Percentiles rank a stretch among this genome's conserved stretches.
phyloP scores from a whole-genome alignment of 2,329 filamentous ascomycete genomes.

The Cercospora beticola region DNA sequence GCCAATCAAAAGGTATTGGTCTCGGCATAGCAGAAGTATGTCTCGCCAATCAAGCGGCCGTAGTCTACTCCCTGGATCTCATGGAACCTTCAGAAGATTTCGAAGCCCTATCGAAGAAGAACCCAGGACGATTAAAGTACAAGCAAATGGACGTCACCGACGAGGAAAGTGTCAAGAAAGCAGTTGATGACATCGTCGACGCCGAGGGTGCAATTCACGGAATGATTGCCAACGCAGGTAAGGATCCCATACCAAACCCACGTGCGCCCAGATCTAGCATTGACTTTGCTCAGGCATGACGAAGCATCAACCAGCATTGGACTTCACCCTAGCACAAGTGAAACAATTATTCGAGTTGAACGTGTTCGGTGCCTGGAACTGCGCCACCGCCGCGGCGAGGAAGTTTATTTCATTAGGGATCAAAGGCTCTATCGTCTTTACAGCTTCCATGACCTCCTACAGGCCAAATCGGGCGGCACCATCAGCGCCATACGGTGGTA shows the following conservation, averaged over 20 bases:
- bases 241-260: not conserved
- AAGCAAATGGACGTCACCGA: slow-evolving; percentile 35
- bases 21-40: slow-evolving; percentile 37
- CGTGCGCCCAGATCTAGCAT: not conserved
- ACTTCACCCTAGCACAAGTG: slow-evolving; percentile 35
- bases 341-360: slow-evolving; percentile 40
- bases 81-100: slow-evolving; percentile 36
- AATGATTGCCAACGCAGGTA: slow-evolving; percentile 31
- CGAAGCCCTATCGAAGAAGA: slow-evolving; percentile 29
- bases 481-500: slow-evolving; percentile 44
- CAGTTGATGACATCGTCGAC: slow-evolving; percentile 31
- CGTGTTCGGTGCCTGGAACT: slow-evolving; percentile 49
- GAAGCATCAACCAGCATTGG: slow-evolving; percentile 36
- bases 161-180: slow-evolving; percentile 31
- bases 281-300: slow-evolving; percentile 28
- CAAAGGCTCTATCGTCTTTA: slow-evolving; percentile 50
- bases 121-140: slow-evolving; percentile 33
- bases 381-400: slow-evolving; percentile 44
- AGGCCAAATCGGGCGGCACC: slow-evolving; percentile 43
- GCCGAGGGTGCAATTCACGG: slow-evolving; percentile 32
- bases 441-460: slow-evolving; percentile 50
- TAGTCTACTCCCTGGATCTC: slow-evolving; percentile 35
- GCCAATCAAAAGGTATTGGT: slow-evolving; percentile 26
- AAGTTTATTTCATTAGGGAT: slow-evolving; percentile 49
- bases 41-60: slow-evolving; percentile 33